Evolutionary conservation across 1,284 basidiomycete species (phyloP), one percentile per base, ranked within the genome.

Genomic region (Trichosporon asahii): DNA sequence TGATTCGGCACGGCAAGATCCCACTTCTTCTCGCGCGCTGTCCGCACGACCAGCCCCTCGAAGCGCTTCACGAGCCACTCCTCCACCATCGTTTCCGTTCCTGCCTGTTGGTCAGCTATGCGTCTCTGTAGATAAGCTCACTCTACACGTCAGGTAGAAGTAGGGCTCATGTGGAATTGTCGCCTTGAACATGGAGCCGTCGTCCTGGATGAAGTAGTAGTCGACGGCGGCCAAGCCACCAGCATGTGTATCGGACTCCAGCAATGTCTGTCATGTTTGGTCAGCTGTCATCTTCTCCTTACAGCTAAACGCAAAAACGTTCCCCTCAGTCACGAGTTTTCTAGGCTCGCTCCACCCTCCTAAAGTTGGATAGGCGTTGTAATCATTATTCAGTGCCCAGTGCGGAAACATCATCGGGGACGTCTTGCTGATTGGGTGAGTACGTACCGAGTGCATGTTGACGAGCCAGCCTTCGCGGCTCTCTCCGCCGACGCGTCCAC

Each of bases 151-250:
- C 73, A 99, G 91, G 74, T 88, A 89, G 78, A 99, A 98, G 83
- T 99, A 99, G 0, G 97, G 97, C 80, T 98, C 93, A 78, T 96
- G 96, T 67, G 90, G 88, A 70, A 93, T 87, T 1, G 96, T 99
- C 74, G 89, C 90, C 82, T 99, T 99, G 87, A 99, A 99, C 89
- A 93, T 93, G 37, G 88, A 89, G 3, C 96, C 96, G 74, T 98
- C 95, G 78, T 99, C 95, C 84, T 98, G 90, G 76, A 99, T 94
- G 78, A 99, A 99, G 83, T 98, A 98, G 77, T 91, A 98, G 79
- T 99, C 96, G 11, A 99, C 95, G 11, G 91, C 95, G 5, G 93
- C 91, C 74, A 89, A 90, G 18, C 94, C 94, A 14, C 88, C 88
- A 7, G 91, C 87, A 85, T 90, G 90, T 60, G 91, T 90, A 2